Conservation (phyloP, 148 eudicot genomes). For the Beta vulgaris region DNA sequence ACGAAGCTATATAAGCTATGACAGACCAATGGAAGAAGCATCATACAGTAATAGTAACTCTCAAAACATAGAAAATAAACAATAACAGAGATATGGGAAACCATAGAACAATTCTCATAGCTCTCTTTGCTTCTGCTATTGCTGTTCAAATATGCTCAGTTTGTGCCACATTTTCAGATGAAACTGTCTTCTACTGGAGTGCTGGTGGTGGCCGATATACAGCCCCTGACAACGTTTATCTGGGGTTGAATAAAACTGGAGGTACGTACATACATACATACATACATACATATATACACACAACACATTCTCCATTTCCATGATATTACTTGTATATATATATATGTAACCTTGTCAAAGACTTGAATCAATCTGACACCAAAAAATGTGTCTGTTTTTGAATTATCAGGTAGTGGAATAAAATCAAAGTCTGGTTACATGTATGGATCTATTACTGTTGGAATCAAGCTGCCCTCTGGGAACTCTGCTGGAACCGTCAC, state of each 20-base stretch:
- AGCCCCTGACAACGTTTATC: slow-evolving; percentile 37
- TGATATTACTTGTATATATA: not conserved
- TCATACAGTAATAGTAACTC: not conserved
- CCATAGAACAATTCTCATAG: slow-evolving; percentile 25
- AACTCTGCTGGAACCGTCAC: slow-evolving; percentile 78
- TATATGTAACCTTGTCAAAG: too few species aligned
- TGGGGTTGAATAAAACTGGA: slow-evolving; percentile 37
- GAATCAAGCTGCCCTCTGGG: slow-evolving; percentile 56
- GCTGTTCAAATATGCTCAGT: slow-evolving; percentile 36
- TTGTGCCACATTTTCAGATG: slow-evolving; percentile 29
- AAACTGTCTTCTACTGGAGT: slow-evolving; percentile 47
- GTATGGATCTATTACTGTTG: slow-evolving; percentile 60
- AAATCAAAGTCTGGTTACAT: slow-evolving; percentile 46
- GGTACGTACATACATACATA: slow-evolving; percentile 41
- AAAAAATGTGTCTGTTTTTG: not conserved
- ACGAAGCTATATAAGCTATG: slow-evolving; percentile 34
- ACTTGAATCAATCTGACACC: not conserved
- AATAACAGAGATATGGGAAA: slow-evolving; percentile 34
- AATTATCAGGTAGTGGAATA: slow-evolving; percentile 52
- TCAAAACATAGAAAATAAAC: not conserved
- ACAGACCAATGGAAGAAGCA: slow-evolving; percentile 16
- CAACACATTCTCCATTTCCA: not conserved
- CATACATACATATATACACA: too few species aligned
- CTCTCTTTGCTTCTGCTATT: slow-evolving; percentile 27
- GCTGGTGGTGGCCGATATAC: slow-evolving; percentile 20